Evolutionary conservation across 495 filamentous ascomycete species (phyloP).

Genomic region (Melanomma pulvis-pyrius): DNA sequence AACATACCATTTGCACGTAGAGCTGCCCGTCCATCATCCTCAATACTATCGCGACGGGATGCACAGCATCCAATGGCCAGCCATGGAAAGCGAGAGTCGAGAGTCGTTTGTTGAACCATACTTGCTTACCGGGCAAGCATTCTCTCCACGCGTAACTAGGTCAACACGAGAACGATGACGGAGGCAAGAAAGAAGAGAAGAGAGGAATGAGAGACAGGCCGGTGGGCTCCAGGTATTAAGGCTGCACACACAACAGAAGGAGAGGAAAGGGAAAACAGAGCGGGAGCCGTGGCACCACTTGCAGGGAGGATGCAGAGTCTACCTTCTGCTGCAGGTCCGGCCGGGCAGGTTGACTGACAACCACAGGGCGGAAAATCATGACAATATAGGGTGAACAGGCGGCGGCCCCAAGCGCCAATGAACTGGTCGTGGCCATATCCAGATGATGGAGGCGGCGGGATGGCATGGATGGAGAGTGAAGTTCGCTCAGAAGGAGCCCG

Average conservation of each 20-base stretch:
- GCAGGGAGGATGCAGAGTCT: slow-evolving; percentile 11
- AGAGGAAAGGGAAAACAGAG: slow-evolving; percentile 1
- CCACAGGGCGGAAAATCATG: slow-evolving; percentile 13
- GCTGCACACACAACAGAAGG: neutral
- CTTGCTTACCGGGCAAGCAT: slow-evolving; percentile 24
- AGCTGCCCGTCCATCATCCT: slow-evolving; percentile 10
- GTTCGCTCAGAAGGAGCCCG: neutral
- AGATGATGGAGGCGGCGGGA: slow-evolving; percentile 3
- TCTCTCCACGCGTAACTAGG: neutral
- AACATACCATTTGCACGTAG: slow-evolving; percentile 26
- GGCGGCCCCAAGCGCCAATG: slow-evolving; percentile 23
- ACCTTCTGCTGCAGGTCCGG: slow-evolving; percentile 23
- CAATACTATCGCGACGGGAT: slow-evolving; percentile 23
- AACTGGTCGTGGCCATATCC: slow-evolving; percentile 16
- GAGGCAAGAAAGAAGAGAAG: slow-evolving; percentile 17
- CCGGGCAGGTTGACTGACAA: slow-evolving; percentile 4
- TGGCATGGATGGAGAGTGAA: neutral
- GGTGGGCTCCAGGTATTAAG: slow-evolving; percentile 7
- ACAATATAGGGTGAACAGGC: slow-evolving; percentile 20
- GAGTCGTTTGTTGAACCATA: slow-evolving; percentile 3
- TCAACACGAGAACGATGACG: neutral
- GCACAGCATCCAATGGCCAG: slow-evolving; percentile 43
- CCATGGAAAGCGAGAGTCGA: slow-evolving; percentile 33
- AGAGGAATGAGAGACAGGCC: neutral
- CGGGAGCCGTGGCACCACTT: neutral